Percentiles rank a stretch among this genome's conserved stretches.
These are phyloP conservation scores for Gigaspora rosea DNA, from an alignment of 192 early-diverging fungal species.

Conservation along the genomic window DNA sequence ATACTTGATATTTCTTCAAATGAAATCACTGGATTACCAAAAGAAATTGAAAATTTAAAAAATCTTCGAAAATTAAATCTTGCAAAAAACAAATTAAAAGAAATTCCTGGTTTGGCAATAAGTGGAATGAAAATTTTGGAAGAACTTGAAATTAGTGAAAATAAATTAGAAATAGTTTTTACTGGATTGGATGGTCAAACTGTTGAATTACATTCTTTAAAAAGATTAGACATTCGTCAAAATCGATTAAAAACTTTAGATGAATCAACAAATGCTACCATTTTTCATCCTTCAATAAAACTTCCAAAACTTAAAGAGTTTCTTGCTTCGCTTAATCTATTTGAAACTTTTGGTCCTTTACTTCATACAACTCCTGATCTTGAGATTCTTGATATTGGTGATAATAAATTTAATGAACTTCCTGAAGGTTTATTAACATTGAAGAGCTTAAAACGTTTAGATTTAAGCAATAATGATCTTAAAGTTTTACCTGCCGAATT, in stretches of 20 bases:
- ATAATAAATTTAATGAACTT: slow-evolving; percentile 46
- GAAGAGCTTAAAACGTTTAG: slow-evolving; percentile 45
- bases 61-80: slow-evolving; percentile 43
- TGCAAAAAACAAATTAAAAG: slow-evolving; percentile 46
- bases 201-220: slow-evolving; percentile 8
- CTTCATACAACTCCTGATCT: slow-evolving; percentile 38
- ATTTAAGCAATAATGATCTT: slow-evolving; percentile 53
- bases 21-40: slow-evolving; percentile 41
- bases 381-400: slow-evolving; percentile 46
- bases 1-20: slow-evolving; percentile 46
- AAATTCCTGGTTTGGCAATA: slow-evolving; percentile 39
- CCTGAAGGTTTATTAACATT: slow-evolving; percentile 44
- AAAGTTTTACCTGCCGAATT: slow-evolving; percentile 45
- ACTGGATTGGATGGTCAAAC: slow-evolving; percentile 27
- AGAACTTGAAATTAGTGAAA: slow-evolving; percentile 46
- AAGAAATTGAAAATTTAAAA: slow-evolving; percentile 39
- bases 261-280: slow-evolving; percentile 15
- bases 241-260: slow-evolving; percentile 38
- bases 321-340: slow-evolving; percentile 40
- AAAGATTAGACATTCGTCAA: slow-evolving; percentile 35
- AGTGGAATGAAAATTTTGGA: slow-evolving; percentile 44
- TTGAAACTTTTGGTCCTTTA: slow-evolving; percentile 40
- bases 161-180: slow-evolving; percentile 40
- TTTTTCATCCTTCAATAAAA: slow-evolving; percentile 36
- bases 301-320: slow-evolving; percentile 51